Conservation (phyloP, 1,284 basidiomycete species). For the Cutaneotrichosporon spelunceum region DNA sequence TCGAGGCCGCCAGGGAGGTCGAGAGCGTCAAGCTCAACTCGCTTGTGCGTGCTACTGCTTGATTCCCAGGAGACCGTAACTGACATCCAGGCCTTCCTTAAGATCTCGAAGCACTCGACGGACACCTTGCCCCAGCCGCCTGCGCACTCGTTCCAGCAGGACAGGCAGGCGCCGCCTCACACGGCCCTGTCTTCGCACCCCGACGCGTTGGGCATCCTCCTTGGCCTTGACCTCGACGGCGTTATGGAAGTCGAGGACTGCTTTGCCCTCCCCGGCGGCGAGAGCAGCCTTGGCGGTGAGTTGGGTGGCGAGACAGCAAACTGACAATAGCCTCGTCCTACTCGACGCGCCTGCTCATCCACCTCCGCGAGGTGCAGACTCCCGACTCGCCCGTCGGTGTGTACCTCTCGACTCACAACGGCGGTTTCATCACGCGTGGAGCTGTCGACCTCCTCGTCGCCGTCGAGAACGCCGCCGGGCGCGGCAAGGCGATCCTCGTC, state of each 20-base stretch:
- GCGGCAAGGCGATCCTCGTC: constrained; percentile 80
- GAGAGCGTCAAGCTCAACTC: constrained; percentile 76
- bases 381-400: constrained; percentile 95
- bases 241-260: constrained; percentile 88
- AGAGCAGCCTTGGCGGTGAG: constrained; percentile 43
- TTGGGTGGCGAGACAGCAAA: constrained; percentile 5
- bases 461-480: constrained; percentile 57
- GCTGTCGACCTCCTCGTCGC: constrained; percentile 83
- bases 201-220: constrained; percentile 74
- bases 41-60: constrained; percentile 60
- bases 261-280: constrained; percentile 67
- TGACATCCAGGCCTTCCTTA: constrained; percentile 70
- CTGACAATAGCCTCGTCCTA: constrained; percentile 39
- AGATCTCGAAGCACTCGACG: constrained; percentile 74
- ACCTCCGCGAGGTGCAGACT: constrained; percentile 68
- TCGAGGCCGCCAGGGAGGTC: constrained; percentile 75
- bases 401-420: constrained; percentile 85
- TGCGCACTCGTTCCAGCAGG: constrained; percentile 35
- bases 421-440: constrained; percentile 89
- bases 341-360: constrained; percentile 42
- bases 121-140: constrained; percentile 48
- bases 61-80: background rate
- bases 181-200: constrained; percentile 48
- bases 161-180: constrained; percentile 45
- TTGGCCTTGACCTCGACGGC: constrained; percentile 89